Conservation (phyloP, 1,284 basidiomycete genomes). For the Tetrapyrgos nigripes region DNA sequence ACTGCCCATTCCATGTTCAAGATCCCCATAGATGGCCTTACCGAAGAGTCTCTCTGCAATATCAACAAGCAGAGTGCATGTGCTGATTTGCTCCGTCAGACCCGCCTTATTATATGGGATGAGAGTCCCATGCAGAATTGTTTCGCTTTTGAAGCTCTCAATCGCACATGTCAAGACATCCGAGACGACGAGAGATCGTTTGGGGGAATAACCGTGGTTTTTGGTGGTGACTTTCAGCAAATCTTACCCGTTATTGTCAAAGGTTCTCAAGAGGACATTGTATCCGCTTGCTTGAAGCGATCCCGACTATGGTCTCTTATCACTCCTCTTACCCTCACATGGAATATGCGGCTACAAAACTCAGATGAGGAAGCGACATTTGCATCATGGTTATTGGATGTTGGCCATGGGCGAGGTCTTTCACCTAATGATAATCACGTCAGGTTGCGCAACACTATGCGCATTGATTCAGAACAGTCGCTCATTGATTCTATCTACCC, state of each 20-base stretch:
- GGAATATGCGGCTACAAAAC: slow-evolving; percentile 45
- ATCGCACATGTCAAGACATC: slow-evolving; percentile 37
- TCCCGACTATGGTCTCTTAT: slow-evolving; percentile 44
- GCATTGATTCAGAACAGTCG: slow-evolving; percentile 40
- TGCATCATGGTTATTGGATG: slow-evolving; percentile 46
- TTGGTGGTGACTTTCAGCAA: too few species aligned
- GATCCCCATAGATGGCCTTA: too few species aligned
- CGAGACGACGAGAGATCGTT: slow-evolving; percentile 32
- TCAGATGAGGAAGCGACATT: slow-evolving; percentile 30
- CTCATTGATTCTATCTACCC: slow-evolving; percentile 41
- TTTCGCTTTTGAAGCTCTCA: slow-evolving; percentile 38
- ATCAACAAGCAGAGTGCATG: too few species aligned
- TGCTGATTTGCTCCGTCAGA: too few species aligned
- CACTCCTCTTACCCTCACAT: slow-evolving; percentile 31
- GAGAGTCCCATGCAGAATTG: too few species aligned
- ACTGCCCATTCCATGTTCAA: too few species aligned
- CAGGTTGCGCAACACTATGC: slow-evolving; percentile 36
- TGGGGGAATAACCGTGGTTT: slow-evolving; percentile 46
- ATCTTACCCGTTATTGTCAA: too few species aligned
- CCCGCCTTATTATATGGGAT: too few species aligned
- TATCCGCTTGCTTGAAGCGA: slow-evolving; percentile 35
- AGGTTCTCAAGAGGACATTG: slow-evolving; percentile 40
- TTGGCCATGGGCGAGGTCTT: slow-evolving; percentile 41
- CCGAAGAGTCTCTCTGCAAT: too few species aligned
- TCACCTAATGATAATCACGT: slow-evolving; percentile 27